A percentile compares a stretch with the other conserved stretches of the same genome.
Conservation (phyloP, 163 green algal species). For the Scenedesmus sp. region DNA sequence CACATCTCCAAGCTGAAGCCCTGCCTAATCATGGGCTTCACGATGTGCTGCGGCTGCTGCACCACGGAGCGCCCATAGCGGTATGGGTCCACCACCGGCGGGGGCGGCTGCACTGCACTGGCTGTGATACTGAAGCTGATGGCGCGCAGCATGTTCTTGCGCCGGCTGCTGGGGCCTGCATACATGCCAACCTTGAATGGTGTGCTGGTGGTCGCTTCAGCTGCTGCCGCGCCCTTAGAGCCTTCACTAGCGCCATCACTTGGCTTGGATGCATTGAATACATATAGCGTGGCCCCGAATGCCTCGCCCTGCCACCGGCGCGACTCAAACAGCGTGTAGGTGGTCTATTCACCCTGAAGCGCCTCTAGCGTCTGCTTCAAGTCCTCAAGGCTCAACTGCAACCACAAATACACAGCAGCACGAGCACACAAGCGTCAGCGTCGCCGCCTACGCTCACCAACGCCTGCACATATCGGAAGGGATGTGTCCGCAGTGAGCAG, state of each 20-base stretch:
- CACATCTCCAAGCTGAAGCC: not conserved
- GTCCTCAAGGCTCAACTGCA: not conserved
- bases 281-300: not conserved
- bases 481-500: too few relatives aligned
- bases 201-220: not conserved
- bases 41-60: not conserved
- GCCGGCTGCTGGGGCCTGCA: too few relatives aligned
- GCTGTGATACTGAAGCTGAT: not conserved
- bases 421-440: not conserved
- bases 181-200: not conserved
- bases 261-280: not conserved
- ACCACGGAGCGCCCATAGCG: not conserved
- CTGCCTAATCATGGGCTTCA: not conserved
- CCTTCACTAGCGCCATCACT: not conserved
- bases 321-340: not conserved
- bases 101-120: not conserved
- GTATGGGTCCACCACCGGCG: too few relatives aligned
- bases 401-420: too few relatives aligned
- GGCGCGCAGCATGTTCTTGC: not conserved
- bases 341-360: not conserved
- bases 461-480: too few relatives aligned
- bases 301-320: not conserved
- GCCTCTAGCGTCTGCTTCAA: not conserved
- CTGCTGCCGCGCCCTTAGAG: not conserved
- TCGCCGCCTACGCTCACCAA: too few relatives aligned